Evolutionary conservation across 805 yeast species (phyloP).

Genomic region (Lipomyces orientalis): DNA sequence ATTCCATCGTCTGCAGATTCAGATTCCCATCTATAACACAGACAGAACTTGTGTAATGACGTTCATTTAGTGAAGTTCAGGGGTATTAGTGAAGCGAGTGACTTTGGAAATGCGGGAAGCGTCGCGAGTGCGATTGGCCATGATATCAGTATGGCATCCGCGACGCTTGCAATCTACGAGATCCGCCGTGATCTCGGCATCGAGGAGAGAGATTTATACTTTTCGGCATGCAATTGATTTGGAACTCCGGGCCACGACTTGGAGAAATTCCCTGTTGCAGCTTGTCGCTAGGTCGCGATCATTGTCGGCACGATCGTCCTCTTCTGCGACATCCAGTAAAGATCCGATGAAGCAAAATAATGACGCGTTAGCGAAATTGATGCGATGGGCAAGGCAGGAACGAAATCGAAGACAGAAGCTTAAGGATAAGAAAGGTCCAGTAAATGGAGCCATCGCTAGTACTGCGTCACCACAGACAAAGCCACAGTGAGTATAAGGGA

Average conservation of each 20-base stretch:
- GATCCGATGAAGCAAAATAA: background rate
- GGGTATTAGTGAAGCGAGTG: background rate
- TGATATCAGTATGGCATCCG: background rate
- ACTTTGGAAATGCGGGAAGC: background rate
- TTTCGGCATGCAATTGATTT: background rate
- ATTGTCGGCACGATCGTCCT: background rate
- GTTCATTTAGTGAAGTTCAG: background rate
- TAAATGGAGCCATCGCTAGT: background rate
- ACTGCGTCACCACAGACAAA: background rate
- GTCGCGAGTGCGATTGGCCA: background rate
- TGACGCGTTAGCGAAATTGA: background rate
- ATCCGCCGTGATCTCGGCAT: background rate
- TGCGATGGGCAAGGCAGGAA: background rate
- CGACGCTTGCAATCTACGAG: background rate
- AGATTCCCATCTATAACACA: background rate
- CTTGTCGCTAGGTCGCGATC: background rate
- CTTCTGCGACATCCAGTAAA: background rate
- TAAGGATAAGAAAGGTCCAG: background rate
- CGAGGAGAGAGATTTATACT: background rate
- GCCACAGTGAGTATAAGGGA: background rate
- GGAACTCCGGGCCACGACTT: background rate
- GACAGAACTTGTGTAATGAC: background rate
- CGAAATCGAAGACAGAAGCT: background rate
- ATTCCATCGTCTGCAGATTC: background rate
- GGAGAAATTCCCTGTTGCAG: background rate